Base-by-base conservation (phyloP, 2,329 filamentous ascomycete species). In the Fusarium neocosmosporiellum region DNA sequence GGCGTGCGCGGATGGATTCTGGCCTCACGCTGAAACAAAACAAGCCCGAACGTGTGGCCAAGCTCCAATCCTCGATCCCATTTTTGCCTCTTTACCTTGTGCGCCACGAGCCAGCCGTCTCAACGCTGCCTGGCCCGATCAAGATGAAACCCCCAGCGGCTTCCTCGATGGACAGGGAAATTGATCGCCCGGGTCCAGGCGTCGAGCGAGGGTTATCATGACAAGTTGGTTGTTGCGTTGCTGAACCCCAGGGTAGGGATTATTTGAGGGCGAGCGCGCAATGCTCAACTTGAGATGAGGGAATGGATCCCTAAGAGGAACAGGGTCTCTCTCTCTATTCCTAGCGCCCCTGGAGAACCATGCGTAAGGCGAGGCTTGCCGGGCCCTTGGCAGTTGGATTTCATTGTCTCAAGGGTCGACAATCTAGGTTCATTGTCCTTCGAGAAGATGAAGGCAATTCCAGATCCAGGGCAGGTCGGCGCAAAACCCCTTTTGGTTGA, bases 1-100 rank as follows among this genome's bases (percentile, higher is more conserved):
- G 66, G 72, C 62, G 72, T 72, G 72, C 69, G 73, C 67, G 67
- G 64, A 64, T 69, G 69, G 65, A 64, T 69, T 70, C 59, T 70
- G 63, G 61, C 66, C 73, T 73, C 70, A 71, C 71, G 60, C 74
- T 78, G 76, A 78, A 78, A 78, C 76, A 78, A 72, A 73, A 76
- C 67, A 78, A 67, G 72, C 61, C 69, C 59, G 48, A 66, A 66
- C 64, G 65, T 71, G 73, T 74, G 73, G 69, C 73, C 73, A 72
- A 74, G 68, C 66, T 72, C 75, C 71, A 76, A 71, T 73, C 60
- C 63, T 48, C 71, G 27, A 66, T 75, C 62, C 69, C 54, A 62
- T 73, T 62, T 59, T 36, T 54, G 31, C 31, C 36, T 69, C 50
- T 63, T 54, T 64, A 39, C 63, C 59, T 72, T 63, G 73, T 76